Base-by-base conservation (phyloP, 768 basidiomycete species). In the Lactarius indigo region DNA sequence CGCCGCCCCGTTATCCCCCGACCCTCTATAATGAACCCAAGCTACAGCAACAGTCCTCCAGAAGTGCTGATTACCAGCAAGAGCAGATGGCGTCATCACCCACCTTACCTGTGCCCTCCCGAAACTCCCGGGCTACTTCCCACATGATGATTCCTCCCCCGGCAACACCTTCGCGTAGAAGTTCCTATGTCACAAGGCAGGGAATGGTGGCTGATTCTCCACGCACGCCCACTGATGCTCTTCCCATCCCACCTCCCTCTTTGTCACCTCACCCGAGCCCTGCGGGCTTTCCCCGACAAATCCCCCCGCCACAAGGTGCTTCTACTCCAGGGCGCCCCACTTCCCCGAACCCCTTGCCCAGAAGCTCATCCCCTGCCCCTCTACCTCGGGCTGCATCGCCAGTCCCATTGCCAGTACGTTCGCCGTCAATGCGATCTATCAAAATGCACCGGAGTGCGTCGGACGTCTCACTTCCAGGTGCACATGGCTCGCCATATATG, bases 401-500 rank as follows among this genome's bases (percentile, higher is more conserved):
- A 44, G 30, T 28, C 7, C 68, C 66, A 35, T 54, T 69, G 26
- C 68, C 68, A 6, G 13, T 69, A 9, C 68, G 65, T 28, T 69
- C 68, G 26, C 68, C 68, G 17, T 69, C 68, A 3, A 26, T 56
- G 57, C 65, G 61, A 59, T 64, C 65, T 35, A 18, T 7, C 42
- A 23, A 37, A 8, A 47, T 67, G 17, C 39, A 30, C 35, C 47
- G 62, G 35, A 61, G 44, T 37, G 0, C 63, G 15, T 64, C 68
- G 37, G 61, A 69, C 31, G 64, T 61, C 18, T 69, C 69, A 13
- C 52, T 69, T 59, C 69, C 69, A 15, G 68, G 64, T 54, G 63
- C 52, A 9, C 69, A 54, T 31, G 61, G 64, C 35, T 70, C 69
- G n/a, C 61, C 64, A 9, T 70, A 69, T 42, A 55, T 8, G 31